Evolutionary conservation across 2,329 filamentous ascomycete species (phyloP), one percentile per base, ranked within the genome.

Genomic region (Beauveria caledonica): DNA sequence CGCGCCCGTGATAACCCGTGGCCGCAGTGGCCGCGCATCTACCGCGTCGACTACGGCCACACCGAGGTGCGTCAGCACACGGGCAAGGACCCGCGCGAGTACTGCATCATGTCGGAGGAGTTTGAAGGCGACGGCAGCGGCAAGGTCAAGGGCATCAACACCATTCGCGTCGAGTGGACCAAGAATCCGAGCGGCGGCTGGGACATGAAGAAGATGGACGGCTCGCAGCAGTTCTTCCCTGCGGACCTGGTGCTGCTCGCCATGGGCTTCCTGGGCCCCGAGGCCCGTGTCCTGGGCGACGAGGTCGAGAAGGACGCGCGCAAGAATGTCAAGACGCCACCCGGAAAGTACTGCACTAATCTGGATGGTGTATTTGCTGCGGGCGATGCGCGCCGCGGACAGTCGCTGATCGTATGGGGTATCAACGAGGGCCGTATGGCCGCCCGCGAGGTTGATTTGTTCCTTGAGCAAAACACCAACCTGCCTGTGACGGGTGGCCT

Each of bases 151-250:
- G 93, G 93, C 64, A 96, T 97, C 81, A 96, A 94, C 77, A 96
- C 92, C 48, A 85, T 94, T 62, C 91, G 93, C 59, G 92, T 97
- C 48, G 92, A 97, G 74, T 97, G 93, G 93, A 94, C 91, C 68
- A 94, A 92, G 81, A 90, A 86, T 58, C 82, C 90, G 29, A 87
- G 85, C 63, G 92, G 92, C 66, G 92, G 92, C 49, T 97, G 93
- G 93, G 93, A 97, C 76, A 97, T 97, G 92, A 96, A 96, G 83
- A 93, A 96, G 74, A 82, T 96, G 36, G 92, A 96, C 66, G 92
- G 90, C 42, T 93, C 89, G 63, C 89, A 96, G 78, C 86, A 97
- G 72, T 95, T 95, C 82, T 97, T 97, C 88, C 91, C 91, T 42
- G 93, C 93, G 29, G 93, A 97, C 70, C 84, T 97, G 45, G 92